Conservation (phyloP, 768 basidiomycete species). For the Hortiboletus flavorubellus region DNA sequence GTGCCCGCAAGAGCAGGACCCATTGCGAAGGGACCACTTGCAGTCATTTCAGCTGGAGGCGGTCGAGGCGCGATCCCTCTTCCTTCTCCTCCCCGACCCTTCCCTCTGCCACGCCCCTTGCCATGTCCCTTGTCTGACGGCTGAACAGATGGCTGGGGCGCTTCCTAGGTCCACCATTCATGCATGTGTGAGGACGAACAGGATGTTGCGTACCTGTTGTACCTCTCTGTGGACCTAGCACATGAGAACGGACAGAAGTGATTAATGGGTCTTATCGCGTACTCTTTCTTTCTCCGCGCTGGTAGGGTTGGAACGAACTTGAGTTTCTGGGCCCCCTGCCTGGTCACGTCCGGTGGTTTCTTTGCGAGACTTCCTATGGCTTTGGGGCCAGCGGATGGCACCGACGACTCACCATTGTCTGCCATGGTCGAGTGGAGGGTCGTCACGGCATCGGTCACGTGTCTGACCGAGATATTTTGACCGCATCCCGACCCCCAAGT, state of each 20-base stretch:
- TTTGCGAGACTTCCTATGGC: constrained; percentile 77
- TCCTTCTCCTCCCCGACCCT: constrained; percentile 53
- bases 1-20: constrained; percentile 70
- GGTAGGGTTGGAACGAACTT: constrained; percentile 80
- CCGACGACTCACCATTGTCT: constrained; percentile 9
- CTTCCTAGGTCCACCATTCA: constrained; percentile 42
- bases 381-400: constrained; percentile 40
- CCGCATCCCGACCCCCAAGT: too few relatives aligned
- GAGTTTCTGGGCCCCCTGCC: constrained; percentile 71
- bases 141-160: constrained; percentile 32
- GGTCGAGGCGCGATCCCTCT: constrained; percentile 44
- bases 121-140: constrained; percentile 42
- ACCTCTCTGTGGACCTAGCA: constrained; percentile 46
- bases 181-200: neutral
- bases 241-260: constrained; percentile 6
- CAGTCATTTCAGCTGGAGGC: constrained; percentile 68
- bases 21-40: constrained; percentile 86
- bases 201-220: constrained; percentile 50
- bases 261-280: constrained; percentile 34
- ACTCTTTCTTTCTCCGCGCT: constrained; percentile 77
- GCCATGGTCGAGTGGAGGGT: constrained; percentile 13
- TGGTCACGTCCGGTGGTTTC: constrained; percentile 64
- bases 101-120: constrained; percentile 44
- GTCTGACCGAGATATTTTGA: neutral
- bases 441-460: constrained; percentile 21